Conservation (phyloP, 1,284 basidiomycete genomes). For the Ustilago vetiveriae region DNA sequence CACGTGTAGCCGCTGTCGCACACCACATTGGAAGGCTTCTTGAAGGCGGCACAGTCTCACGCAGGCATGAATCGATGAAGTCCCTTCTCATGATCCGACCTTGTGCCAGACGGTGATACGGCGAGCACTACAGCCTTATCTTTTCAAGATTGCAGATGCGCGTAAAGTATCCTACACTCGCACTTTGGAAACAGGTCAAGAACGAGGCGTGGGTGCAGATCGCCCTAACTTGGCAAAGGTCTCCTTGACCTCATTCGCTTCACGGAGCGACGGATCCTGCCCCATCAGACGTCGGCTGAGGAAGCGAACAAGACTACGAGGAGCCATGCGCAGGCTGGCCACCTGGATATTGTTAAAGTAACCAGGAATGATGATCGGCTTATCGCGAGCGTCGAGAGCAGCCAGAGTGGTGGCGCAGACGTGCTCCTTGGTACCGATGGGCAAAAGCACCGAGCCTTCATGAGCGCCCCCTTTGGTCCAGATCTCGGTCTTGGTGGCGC, state of each 20-base stretch:
- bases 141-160: too few relatives aligned
- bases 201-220: slow-evolving; percentile 1
- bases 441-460: slow-evolving; percentile 15
- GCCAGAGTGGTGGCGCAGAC: slow-evolving; percentile 24
- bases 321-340: slow-evolving; percentile 23
- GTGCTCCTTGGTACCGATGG: slow-evolving; percentile 24
- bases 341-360: slow-evolving; percentile 27
- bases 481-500: slow-evolving; percentile 18
- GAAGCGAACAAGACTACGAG: slow-evolving; percentile 23
- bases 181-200: too few relatives aligned
- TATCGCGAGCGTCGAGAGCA: slow-evolving; percentile 20
- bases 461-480: slow-evolving; percentile 34
- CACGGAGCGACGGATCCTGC: slow-evolving; percentile 21
- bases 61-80: too few relatives aligned
- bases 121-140: too few relatives aligned
- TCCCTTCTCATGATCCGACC: too few relatives aligned
- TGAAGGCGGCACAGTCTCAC: too few relatives aligned
- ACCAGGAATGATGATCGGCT: slow-evolving; percentile 36
- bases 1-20: too few relatives aligned
- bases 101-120: too few relatives aligned
- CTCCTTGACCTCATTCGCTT: slow-evolving; percentile 28
- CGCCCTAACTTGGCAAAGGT: slow-evolving; percentile 17
- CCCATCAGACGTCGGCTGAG: slow-evolving; percentile 28
- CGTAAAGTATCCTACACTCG: too few relatives aligned
- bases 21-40: too few relatives aligned